Conservation (phyloP, 2,329 filamentous ascomycete species). For the Tolypocladium cylindrosporum region DNA sequence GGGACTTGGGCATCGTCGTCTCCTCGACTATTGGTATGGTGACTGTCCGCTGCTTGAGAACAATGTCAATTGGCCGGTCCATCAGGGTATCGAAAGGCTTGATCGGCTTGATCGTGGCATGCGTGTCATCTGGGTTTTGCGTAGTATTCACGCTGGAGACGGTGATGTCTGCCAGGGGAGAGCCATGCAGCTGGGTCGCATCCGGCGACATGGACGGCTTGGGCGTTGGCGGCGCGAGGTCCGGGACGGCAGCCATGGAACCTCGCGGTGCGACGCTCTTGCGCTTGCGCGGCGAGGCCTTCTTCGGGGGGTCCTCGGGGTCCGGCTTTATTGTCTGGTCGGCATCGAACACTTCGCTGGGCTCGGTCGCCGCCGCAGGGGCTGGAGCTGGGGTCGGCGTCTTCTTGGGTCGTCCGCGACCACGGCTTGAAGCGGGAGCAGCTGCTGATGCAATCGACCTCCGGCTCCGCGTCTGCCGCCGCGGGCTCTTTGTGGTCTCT, state of each 20-base stretch:
- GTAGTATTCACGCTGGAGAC: conserved; percentile 48
- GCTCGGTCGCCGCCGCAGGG: conserved; percentile 10
- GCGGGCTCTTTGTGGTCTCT: conserved; percentile 48
- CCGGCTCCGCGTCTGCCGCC: conserved; percentile 37
- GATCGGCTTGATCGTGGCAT: conserved; percentile 53
- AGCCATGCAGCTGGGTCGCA: conserved; percentile 35
- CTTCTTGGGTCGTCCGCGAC: conserved; percentile 31
- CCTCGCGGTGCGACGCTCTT: conserved; percentile 43
- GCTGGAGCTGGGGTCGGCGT: conserved; percentile 11
- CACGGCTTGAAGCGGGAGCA: conserved; percentile 32
- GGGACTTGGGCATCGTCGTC: conserved; percentile 63
- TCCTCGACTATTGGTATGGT: conserved; percentile 62
- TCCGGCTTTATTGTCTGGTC: conserved; percentile 22
- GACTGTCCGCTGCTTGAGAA: conserved; percentile 72
- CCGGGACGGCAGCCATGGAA: conserved; percentile 28
- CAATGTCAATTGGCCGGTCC: conserved; percentile 88
- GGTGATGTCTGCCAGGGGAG: conserved; percentile 67
- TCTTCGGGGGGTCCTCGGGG: conserved; percentile 23
- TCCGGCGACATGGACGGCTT: conserved; percentile 48
- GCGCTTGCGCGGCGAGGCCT: conserved; percentile 53
- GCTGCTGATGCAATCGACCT: conserved; percentile 29
- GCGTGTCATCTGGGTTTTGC: conserved; percentile 15
- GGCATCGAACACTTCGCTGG: conserved; percentile 26
- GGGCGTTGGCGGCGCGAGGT: conserved; percentile 31
- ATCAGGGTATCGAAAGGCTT: conserved; percentile 68